Percentiles rank a stretch among this genome's conserved stretches.
Conservation (phyloP, 2,329 filamentous ascomycete species). For the Ophiocordyceps robertsii region DNA sequence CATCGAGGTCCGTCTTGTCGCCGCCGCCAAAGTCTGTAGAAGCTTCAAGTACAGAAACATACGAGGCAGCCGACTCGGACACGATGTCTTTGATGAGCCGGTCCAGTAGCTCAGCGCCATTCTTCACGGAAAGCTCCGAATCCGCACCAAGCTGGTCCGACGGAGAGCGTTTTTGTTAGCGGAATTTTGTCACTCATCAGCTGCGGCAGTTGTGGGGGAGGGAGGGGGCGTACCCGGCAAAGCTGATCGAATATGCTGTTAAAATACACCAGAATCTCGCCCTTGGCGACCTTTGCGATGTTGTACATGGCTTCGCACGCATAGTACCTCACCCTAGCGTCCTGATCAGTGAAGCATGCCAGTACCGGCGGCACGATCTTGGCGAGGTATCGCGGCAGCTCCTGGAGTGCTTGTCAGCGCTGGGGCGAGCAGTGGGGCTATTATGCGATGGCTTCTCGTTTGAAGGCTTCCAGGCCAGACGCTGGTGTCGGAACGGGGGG, state of each 20-base stretch:
- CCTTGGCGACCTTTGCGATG: conserved; percentile 97
- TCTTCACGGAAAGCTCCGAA: conserved; percentile 93
- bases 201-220: not conserved
- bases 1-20: conserved; percentile 30
- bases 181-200: not conserved
- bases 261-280: conserved; percentile 92
- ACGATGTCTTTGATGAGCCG: conserved; percentile 94
- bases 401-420: conserved; percentile 32
- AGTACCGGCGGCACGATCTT: conserved; percentile 93
- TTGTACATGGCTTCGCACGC: conserved; percentile 99
- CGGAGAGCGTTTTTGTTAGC: conserved; percentile 1
- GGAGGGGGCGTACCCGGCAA: conserved; percentile 58
- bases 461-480: no score
- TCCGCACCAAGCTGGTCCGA: conserved; percentile 70
- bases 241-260: conserved; percentile 97
- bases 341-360: conserved; percentile 95
- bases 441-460: no score
- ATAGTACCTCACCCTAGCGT: conserved; percentile 94
- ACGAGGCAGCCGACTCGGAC: conserved; percentile 85
- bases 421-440: no score
- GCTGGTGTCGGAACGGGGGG: no score
- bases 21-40: conserved; percentile 29
- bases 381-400: conserved; percentile 81
- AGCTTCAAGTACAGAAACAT: conserved; percentile 74
- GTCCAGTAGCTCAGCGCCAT: conserved; percentile 89